Evolutionary conservation across 2,329 filamentous ascomycete genomes (phyloP), one percentile per base, ranked within the genome.

Genomic region (Massarina eburnea): DNA sequence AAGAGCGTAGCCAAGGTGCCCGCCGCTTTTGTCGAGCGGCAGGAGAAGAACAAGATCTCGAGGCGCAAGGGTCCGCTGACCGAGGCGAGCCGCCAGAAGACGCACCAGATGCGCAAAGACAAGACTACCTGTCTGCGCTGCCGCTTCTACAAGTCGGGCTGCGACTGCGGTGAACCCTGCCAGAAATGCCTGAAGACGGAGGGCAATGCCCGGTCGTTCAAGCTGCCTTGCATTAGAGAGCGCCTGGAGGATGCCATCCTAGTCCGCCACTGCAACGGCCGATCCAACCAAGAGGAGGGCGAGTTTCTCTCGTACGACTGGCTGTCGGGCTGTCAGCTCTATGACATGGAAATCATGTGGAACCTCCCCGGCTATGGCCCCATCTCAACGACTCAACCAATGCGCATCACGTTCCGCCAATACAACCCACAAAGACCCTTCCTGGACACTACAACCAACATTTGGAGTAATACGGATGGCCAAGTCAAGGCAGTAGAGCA

Each of bases 71-170:
- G 64, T 1, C 61, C 61, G 8, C 46, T 70, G 6, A 46, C 52
- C 22, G 61, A 64, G 33, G 54, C 59, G 19, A 56, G 53, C 20
- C 52, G 62, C 29, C 58, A 61, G 34, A 66, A 68, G 45, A 66
- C 66, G n/a, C 57, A 62, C 26, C 56, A 55, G 1, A 68, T 69
- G 65, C 66, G 67, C 41, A 68, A 69, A 40, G 55, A 51, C 7
- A 64, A 61, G 39, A 52, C 56, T 4, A 58, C 57, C 32, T 70
- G 67, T 40, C 53, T 68, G 8, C 65, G 66, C 22, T 70, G 67
- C 46, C 62, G 61, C 39, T 61, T 69, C 30, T 69, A 67, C 55
- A 68, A 68, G 41, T 57, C 59, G 10, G 58, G 61, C 62, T 70
- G 67, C 39, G 66, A 69, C 39, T 56, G 60, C 38, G 63, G 60